These are phyloP conservation scores for Ehretia macrophylla DNA, from an alignment of 257 asterid species.

Conservation along the genomic window DNA sequence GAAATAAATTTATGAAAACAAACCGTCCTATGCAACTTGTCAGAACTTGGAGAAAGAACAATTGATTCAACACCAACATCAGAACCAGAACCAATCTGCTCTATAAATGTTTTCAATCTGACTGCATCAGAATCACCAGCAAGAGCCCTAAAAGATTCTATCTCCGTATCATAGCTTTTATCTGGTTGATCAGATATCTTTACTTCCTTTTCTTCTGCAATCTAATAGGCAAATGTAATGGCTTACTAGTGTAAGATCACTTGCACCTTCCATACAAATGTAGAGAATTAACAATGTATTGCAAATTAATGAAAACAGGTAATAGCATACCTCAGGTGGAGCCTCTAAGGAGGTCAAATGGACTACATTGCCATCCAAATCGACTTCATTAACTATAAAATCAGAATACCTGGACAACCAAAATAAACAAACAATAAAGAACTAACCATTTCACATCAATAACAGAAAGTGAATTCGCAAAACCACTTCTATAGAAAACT, in stretches of 20 bases:
- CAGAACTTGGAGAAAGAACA: slow-evolving; percentile 75
- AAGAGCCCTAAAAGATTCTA: slow-evolving; percentile 70
- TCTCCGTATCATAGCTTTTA: slow-evolving; percentile 51
- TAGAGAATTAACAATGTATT: neutral
- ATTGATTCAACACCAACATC: slow-evolving; percentile 42
- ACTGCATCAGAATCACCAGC: slow-evolving; percentile 71
- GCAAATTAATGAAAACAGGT: neutral
- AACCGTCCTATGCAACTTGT: slow-evolving; percentile 82
- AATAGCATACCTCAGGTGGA: slow-evolving; percentile 58
- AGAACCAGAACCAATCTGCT: slow-evolving; percentile 46
- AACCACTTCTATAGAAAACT: too few species aligned
- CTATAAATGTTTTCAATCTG: slow-evolving; percentile 46
- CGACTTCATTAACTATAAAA: slow-evolving; percentile 95
- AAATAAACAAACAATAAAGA: slow-evolving; percentile 13
- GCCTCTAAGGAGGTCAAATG: slow-evolving; percentile 69
- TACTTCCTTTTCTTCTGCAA: slow-evolving; percentile 49
- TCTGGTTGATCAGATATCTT: slow-evolving; percentile 40
- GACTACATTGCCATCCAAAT: slow-evolving; percentile 72
- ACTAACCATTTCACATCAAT: neutral
- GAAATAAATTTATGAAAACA: slow-evolving; percentile 19
- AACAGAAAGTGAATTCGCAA: neutral
- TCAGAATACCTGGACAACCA: slow-evolving; percentile 69
- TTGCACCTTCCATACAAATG: neutral
- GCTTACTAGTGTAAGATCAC: neutral
- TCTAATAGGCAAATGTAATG: slow-evolving; percentile 29